phyloP scores from a whole-genome alignment of 495 filamentous ascomycete species.

The Talaromyces wortmannii region DNA sequence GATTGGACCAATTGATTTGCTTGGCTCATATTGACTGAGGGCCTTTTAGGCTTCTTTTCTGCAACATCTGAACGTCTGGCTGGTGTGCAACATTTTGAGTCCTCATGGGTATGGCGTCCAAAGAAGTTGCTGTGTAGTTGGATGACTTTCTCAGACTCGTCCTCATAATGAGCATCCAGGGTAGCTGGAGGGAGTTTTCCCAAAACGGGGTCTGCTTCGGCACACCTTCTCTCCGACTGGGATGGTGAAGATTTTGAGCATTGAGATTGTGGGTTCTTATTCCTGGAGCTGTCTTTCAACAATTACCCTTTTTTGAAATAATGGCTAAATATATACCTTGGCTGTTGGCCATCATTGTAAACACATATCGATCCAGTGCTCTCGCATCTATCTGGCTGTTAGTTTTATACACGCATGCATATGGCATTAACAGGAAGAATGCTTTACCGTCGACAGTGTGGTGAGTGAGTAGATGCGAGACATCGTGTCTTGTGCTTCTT shows the following conservation, averaged over 20 bases:
- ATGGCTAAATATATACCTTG: not conserved
- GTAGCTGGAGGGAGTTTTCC: not conserved
- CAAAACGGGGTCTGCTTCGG: not conserved
- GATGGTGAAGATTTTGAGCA: not conserved
- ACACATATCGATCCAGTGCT: not conserved
- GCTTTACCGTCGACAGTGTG: constrained; percentile 1
- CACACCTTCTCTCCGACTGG: not conserved
- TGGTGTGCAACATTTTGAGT: not conserved
- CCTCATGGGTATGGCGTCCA: not conserved
- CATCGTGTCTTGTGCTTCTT: not conserved
- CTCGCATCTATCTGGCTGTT: not conserved
- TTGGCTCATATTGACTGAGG: not conserved
- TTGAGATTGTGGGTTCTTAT: not conserved
- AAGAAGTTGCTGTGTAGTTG: constrained; percentile 1
- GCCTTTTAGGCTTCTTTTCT: not conserved
- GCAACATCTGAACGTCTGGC: not conserved
- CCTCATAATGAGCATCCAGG: not conserved
- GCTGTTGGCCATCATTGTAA: not conserved
- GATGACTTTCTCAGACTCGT: not conserved
- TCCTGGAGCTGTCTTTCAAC: not conserved
- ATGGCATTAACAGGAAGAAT: not conserved
- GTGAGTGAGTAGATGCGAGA: not conserved
- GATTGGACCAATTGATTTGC: not conserved
- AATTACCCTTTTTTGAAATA: no score
- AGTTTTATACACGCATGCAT: not conserved